phyloP scores from a whole-genome alignment of 2,329 filamentous ascomycete species.

The Ascochyta koolunga region DNA sequence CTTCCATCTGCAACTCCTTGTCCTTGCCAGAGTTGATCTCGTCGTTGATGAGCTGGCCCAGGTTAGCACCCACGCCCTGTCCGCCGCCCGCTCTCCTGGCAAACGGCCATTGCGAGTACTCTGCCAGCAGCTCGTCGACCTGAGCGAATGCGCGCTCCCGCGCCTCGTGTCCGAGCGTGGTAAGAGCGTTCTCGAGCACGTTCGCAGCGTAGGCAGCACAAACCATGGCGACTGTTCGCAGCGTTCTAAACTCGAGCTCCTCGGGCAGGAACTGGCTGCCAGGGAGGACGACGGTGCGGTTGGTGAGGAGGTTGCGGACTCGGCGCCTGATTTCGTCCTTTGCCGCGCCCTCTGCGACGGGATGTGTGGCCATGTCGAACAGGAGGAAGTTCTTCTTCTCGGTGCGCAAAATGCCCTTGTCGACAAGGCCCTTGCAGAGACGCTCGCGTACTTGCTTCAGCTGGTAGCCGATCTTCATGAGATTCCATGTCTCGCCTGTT shows the following conservation, averaged over 20 bases:
- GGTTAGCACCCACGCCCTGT: conserved; percentile 87
- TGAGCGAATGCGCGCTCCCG: conserved; percentile 94
- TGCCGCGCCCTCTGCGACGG: conserved; percentile 91
- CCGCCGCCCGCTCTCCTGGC: conserved; percentile 76
- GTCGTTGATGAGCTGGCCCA: conserved; percentile 85
- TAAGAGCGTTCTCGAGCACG: conserved; percentile 96
- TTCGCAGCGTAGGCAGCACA: conserved; percentile 98
- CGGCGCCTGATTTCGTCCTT: conserved; percentile 96
- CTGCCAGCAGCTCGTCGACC: conserved; percentile 92
- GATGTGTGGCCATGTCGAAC: conserved; percentile 99
- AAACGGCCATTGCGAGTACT: conserved; percentile 98
- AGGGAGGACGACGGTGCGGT: conserved; percentile 89
- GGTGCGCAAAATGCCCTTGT: conserved; percentile 97
- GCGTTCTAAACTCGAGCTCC: conserved; percentile 90
- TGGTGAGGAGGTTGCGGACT: conserved; percentile 89
- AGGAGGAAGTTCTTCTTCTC: conserved; percentile 99
- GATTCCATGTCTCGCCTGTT: conserved; percentile 96
- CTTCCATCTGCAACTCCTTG: conserved; percentile 94
- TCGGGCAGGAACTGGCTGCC: conserved; percentile 89
- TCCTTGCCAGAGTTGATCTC: conserved; percentile 88
- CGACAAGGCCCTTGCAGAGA: conserved; percentile 93
- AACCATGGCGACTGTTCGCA: conserved; percentile 93
- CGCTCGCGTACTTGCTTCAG: conserved; percentile 98
- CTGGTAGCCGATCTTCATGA: conserved; percentile 99
- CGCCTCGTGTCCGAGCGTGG: conserved; percentile 90